A percentile compares a stretch with the other conserved stretches of the same genome.
Conservation (phyloP, 108 stramenopile species). For the Fistulifera solaris region DNA sequence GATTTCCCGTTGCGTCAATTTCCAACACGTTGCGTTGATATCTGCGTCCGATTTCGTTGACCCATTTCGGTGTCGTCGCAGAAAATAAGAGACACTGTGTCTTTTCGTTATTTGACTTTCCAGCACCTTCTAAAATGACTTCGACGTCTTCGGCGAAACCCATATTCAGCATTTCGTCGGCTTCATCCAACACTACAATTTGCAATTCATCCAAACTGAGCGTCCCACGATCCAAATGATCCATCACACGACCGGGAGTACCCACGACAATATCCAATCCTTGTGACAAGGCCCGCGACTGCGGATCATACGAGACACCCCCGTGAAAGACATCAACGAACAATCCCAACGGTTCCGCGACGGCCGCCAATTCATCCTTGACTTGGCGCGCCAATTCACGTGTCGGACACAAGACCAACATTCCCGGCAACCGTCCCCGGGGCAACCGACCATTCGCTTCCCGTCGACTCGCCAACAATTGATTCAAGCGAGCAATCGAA, state of each 20-base stretch:
- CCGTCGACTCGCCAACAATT: slow-evolving; percentile 25
- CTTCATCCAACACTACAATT: slow-evolving; percentile 94
- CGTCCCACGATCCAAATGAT: slow-evolving; percentile 92
- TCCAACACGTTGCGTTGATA: slow-evolving; percentile 83
- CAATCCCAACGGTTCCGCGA: slow-evolving; percentile 72
- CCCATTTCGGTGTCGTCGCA: slow-evolving; percentile 97
- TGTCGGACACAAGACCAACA: slow-evolving; percentile 96
- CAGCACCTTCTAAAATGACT: slow-evolving; percentile 76
- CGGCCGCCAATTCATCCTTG: slow-evolving; percentile 68
- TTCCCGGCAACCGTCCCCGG: slow-evolving; percentile 79
- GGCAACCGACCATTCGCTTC: slow-evolving; percentile 40
- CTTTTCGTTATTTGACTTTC: slow-evolving; percentile 49
- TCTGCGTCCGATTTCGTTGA: slow-evolving; percentile 78
- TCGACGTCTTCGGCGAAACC: slow-evolving; percentile 99
- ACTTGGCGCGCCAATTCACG: slow-evolving; percentile 99
- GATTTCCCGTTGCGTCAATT: slow-evolving; percentile 85
- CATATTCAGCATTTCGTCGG: slow-evolving; percentile 99
- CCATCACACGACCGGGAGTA: slow-evolving; percentile 96
- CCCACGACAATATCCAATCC: slow-evolving; percentile 97
- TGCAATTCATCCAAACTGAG: slow-evolving; percentile 75
- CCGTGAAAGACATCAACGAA: slow-evolving; percentile 89
- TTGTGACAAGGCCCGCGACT: slow-evolving; percentile 64
- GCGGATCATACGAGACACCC: slow-evolving; percentile 89
- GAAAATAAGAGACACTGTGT: slow-evolving; percentile 95
- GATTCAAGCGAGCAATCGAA: slow-evolving; percentile 58